phyloP scores from a whole-genome alignment of 306 rosid species.

The Cajanus cajan region DNA sequence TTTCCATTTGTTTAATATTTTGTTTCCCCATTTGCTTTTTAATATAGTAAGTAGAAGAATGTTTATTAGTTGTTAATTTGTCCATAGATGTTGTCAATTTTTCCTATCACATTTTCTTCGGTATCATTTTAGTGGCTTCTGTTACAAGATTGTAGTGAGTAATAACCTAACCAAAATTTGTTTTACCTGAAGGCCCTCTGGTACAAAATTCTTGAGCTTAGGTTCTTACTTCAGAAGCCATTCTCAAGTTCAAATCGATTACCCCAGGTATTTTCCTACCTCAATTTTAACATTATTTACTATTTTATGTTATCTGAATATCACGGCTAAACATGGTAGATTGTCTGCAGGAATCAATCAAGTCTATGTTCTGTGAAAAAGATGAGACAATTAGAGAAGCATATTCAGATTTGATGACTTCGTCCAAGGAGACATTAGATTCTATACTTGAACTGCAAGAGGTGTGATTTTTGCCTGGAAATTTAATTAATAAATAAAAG shows the following conservation, averaged over 20 bases:
- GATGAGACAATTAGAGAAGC: slow-evolving; percentile 59
- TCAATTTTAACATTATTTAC: neutral
- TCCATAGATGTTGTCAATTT: neutral
- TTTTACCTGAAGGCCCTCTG: slow-evolving; percentile 63
- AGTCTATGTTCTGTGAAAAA: slow-evolving; percentile 59
- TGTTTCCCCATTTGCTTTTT: slow-evolving; percentile 1
- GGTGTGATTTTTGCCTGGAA: slow-evolving; percentile 41
- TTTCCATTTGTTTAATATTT: neutral
- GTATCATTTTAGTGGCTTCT: slow-evolving; percentile 6
- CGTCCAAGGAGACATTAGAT: slow-evolving; percentile 72
- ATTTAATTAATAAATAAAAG: neutral
- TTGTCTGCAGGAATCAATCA: slow-evolving; percentile 68
- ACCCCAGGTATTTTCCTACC: slow-evolving; percentile 64
- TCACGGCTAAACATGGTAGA: slow-evolving; percentile 12
- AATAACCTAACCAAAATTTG: neutral
- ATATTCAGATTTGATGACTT: slow-evolving; percentile 59
- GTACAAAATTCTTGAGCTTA: slow-evolving; percentile 88
- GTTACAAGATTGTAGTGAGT: neutral
- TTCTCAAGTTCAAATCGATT: slow-evolving; percentile 83
- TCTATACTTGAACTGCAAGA: slow-evolving; percentile 80
- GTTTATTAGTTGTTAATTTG: neutral
- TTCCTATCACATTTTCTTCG: neutral
- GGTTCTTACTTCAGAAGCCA: slow-evolving; percentile 80
- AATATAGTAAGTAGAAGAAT: neutral
- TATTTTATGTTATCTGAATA: slow-evolving; percentile 12